Percentiles rank a stretch among this genome's conserved stretches.
Conservation (phyloP, 148 eudicot genomes). For the Fallopia convolvulus region DNA sequence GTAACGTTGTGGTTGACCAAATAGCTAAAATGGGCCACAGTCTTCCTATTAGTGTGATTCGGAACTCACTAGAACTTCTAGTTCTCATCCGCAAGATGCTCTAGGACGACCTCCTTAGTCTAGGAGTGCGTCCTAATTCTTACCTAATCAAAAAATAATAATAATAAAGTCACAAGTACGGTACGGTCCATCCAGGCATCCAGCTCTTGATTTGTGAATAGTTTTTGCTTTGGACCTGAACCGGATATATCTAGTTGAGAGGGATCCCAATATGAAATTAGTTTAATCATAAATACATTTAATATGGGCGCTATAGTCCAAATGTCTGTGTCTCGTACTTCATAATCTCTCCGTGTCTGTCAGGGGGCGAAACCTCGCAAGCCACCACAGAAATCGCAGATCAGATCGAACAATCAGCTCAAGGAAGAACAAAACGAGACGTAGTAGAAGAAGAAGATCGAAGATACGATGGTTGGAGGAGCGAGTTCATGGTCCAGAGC, state of each 20-base stretch:
- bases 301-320: slow-evolving; percentile 5
- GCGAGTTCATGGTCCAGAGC: slow-evolving; percentile 79
- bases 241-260: neutral
- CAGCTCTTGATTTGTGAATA: neutral
- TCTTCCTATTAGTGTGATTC: too few species aligned
- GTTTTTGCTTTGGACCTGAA: neutral
- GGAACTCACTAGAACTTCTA: too few species aligned
- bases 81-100: too few species aligned
- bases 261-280: too few species aligned
- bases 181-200: too few species aligned
- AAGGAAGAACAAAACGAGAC: neutral
- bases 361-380: slow-evolving; percentile 2
- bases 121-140: too few species aligned
- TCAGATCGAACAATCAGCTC: slow-evolving; percentile 21
- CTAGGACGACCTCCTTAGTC: too few species aligned
- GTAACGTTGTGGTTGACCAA: too few species aligned
- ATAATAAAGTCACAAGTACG: too few species aligned
- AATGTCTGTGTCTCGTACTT: neutral
- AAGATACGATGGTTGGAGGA: slow-evolving; percentile 20
- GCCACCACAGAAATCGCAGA: slow-evolving; percentile 9
- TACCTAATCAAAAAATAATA: too few species aligned
- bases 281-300: neutral
- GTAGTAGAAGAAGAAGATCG: neutral
- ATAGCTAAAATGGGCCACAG: too few species aligned
- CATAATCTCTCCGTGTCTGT: slow-evolving; percentile 2